Evolutionary conservation across 345 rosid genomes (phyloP).

Genomic region (Cardamine chenopodiifolia): DNA sequence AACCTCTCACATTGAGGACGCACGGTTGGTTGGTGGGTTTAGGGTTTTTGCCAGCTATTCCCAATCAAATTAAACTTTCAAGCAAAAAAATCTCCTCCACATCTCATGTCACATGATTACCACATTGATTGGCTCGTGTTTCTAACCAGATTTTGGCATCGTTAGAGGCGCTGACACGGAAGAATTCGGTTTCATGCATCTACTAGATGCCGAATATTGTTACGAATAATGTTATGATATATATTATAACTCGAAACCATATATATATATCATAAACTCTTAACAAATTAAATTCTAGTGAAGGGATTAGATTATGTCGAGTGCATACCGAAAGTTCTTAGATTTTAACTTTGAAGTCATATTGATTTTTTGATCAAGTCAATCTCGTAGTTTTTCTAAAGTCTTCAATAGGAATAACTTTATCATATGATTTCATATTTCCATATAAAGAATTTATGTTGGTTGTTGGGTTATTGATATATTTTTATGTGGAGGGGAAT

Average conservation of each 20-base stretch:
- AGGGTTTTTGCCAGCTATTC: conserved; percentile 41
- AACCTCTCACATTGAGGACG: conserved; percentile 37
- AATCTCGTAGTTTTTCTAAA: neutral
- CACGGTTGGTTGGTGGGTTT: conserved; percentile 41
- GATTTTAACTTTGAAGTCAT: neutral
- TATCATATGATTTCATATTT: neutral
- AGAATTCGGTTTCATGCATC: neutral
- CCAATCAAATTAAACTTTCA: conserved; percentile 6
- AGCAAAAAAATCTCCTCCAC: conserved; percentile 22
- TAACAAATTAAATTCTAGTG: neutral
- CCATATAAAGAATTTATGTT: neutral
- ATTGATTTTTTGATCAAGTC: neutral
- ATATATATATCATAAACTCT: neutral
- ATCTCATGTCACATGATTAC: conserved; percentile 32
- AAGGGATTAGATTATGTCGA: too few relatives aligned
- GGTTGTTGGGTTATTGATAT: neutral
- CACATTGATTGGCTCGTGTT: conserved; percentile 34
- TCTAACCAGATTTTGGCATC: conserved; percentile 15
- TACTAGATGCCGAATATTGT: neutral
- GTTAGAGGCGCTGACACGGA: neutral
- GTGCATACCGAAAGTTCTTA: too few relatives aligned
- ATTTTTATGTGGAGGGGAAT: conserved; percentile 27
- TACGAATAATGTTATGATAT: neutral
- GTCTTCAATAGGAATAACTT: neutral
- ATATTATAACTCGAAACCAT: neutral